phyloP scores from a whole-genome alignment of 2,329 filamentous ascomycete genomes.

The Sphaerulina vaccinii region DNA sequence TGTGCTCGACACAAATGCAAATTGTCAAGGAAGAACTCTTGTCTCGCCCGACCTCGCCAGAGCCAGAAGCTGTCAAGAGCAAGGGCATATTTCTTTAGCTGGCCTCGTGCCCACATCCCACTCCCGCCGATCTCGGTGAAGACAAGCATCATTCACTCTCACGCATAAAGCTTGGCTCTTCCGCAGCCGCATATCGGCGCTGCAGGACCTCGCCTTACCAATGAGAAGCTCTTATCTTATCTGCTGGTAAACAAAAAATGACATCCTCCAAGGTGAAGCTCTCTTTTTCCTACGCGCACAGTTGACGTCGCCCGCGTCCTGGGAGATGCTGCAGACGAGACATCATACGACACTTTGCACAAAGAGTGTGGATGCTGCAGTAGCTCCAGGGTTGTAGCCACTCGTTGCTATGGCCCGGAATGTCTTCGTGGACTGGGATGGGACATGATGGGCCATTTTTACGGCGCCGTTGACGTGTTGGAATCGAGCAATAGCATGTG shows the following conservation, averaged over 20 bases:
- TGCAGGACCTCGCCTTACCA: background rate
- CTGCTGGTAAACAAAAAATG: background rate
- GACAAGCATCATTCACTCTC: background rate
- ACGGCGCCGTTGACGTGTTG: slow-evolving; percentile 15
- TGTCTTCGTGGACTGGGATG: background rate
- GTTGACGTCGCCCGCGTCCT: too few relatives aligned
- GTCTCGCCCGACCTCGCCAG: too few relatives aligned
- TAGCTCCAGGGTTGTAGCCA: background rate
- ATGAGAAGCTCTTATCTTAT: background rate
- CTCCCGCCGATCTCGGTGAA: slow-evolving; percentile 7
- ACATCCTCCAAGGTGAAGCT: background rate
- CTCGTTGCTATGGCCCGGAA: background rate
- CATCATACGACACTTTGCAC: slow-evolving; percentile 3
- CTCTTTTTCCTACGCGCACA: background rate
- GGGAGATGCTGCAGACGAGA: background rate
- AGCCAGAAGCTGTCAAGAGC: background rate
- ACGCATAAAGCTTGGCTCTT: slow-evolving; percentile 4
- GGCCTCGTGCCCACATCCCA: background rate
- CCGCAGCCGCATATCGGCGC: slow-evolving; percentile 1
- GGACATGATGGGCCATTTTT: background rate
- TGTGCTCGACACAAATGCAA: too few relatives aligned
- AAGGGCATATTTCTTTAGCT: background rate
- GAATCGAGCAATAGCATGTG: slow-evolving; percentile 9
- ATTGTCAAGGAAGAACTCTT: too few relatives aligned
- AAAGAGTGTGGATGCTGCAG: slow-evolving; percentile 5